A percentile compares a stretch with the other conserved stretches of the same genome.
Conservation (phyloP, 2,329 filamentous ascomycete species). For the Sordariomycetes sp. region DNA sequence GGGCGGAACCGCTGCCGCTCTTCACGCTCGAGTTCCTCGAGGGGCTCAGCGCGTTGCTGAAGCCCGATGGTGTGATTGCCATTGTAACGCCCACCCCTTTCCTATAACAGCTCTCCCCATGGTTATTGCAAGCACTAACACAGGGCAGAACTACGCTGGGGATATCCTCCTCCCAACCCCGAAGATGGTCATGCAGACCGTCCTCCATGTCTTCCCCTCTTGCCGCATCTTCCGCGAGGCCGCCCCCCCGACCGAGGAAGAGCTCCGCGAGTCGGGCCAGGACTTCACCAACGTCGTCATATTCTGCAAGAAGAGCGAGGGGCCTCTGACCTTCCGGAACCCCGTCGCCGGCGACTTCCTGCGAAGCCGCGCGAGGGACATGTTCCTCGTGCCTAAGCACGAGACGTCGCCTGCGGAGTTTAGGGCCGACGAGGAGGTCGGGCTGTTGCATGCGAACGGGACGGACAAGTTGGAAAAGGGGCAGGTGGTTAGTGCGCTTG, state of each 20-base stretch:
- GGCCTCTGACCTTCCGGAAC: conserved; percentile 49
- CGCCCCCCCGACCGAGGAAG: conserved; percentile 22
- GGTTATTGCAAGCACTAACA: background rate
- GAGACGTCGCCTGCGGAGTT: conserved; percentile 48
- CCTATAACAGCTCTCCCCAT: conserved; percentile 1
- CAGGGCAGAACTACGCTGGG: conserved; percentile 74
- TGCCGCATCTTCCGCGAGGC: conserved; percentile 86
- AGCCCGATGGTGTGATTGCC: conserved; percentile 68
- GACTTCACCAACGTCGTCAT: conserved; percentile 96
- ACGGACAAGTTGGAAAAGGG: conserved; percentile 54
- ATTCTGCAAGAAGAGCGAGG: conserved; percentile 63
- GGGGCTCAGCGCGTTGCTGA: conserved; percentile 57
- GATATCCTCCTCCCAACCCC: conserved; percentile 69
- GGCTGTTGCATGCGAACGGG: conserved; percentile 47
- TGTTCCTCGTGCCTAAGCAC: conserved; percentile 58
- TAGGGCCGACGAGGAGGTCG: conserved; percentile 27
- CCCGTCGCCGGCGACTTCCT: conserved; percentile 55
- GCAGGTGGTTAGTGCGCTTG: conserved; percentile 63
- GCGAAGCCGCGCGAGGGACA: conserved; percentile 53
- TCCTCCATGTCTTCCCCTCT: conserved; percentile 68
- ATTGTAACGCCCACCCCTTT: conserved; percentile 44
- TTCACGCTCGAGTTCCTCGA: conserved; percentile 79
- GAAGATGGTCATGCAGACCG: conserved; percentile 68
- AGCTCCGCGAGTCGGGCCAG: conserved; percentile 27
- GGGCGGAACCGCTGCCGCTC: conserved; percentile 75